phyloP scores from a whole-genome alignment of 2,329 filamentous ascomycete genomes.

The Chaetomiaceae sp. region DNA sequence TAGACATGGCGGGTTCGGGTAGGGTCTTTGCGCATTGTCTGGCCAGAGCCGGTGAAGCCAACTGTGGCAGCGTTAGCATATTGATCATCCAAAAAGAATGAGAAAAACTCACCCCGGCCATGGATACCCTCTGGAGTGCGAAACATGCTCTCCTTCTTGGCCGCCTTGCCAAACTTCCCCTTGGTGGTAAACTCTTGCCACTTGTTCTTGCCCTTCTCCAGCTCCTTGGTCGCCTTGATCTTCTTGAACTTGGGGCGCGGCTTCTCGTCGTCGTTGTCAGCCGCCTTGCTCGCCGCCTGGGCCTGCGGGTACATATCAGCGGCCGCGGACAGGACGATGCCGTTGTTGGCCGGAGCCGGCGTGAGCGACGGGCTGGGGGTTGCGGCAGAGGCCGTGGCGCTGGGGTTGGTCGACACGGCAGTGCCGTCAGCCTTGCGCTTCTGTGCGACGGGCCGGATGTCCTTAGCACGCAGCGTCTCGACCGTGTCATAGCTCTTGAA shows the following conservation, averaged over 20 bases:
- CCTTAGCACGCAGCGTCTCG: conserved; percentile 75
- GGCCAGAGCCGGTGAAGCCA: conserved; percentile 92
- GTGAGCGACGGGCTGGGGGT: conserved; percentile 14
- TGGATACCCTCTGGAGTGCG: conserved; percentile 82
- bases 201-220: conserved; percentile 85
- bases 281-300: conserved; percentile 47
- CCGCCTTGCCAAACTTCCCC: conserved; percentile 60
- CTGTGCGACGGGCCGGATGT: conserved; percentile 75
- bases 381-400: conserved; percentile 27
- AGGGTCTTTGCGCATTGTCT: conserved; percentile 90
- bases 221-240: conserved; percentile 83
- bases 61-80: conserved; percentile 50
- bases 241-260: conserved; percentile 79
- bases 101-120: conserved; percentile 65
- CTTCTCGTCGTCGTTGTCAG: conserved; percentile 64
- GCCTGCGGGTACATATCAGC: conserved; percentile 54
- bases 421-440: conserved; percentile 85
- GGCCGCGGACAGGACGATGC: conserved; percentile 52
- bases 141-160: conserved; percentile 96
- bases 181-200: conserved; percentile 93
- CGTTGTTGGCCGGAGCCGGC: conserved; percentile 45
- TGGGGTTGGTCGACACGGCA: conserved; percentile 36
- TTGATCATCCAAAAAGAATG: neutral
- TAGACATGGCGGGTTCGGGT: conserved; percentile 81
- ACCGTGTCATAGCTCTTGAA: conserved; percentile 89